Conservation (phyloP, 169 alveolate genomes). For the Fabrea salina region DNA sequence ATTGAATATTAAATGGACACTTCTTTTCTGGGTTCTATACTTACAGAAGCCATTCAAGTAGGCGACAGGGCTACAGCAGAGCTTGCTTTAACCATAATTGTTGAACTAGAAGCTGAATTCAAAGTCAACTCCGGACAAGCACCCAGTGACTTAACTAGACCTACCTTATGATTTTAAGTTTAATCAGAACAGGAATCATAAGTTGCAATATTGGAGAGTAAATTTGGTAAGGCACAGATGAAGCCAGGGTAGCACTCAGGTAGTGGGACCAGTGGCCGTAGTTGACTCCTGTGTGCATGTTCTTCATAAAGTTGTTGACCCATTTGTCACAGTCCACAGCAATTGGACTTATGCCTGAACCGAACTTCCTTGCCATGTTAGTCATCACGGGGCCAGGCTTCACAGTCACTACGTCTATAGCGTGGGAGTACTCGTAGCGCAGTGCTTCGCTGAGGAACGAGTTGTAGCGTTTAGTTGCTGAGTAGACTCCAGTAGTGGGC, state of each 20-base stretch:
- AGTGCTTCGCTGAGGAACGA: background rate
- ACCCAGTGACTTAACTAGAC: no score
- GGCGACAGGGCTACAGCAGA: no score
- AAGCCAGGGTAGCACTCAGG: background rate
- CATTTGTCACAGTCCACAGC: background rate
- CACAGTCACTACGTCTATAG: conserved; percentile 9
- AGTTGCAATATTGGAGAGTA: background rate
- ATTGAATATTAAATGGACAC: no score
- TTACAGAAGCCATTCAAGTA: no score
- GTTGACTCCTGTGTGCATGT: conserved; percentile 7
- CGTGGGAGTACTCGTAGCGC: background rate
- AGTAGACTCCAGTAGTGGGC: conserved; percentile 3
- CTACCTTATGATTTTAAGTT: no score
- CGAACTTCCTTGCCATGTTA: background rate
- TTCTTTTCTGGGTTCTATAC: no score
- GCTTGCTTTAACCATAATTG: no score
- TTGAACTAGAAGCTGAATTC: no score
- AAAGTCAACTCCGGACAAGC: no score
- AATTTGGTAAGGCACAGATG: background rate
- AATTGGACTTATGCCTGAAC: background rate
- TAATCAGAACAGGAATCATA: background rate
- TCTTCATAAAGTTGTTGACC: background rate
- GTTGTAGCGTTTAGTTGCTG: background rate
- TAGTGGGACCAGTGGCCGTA: conserved; percentile 21
- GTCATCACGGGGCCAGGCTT: conserved; percentile 10